phyloP scores from a whole-genome alignment of 1,139 yeast genomes.

The Eremothecium cymbalariae region DNA sequence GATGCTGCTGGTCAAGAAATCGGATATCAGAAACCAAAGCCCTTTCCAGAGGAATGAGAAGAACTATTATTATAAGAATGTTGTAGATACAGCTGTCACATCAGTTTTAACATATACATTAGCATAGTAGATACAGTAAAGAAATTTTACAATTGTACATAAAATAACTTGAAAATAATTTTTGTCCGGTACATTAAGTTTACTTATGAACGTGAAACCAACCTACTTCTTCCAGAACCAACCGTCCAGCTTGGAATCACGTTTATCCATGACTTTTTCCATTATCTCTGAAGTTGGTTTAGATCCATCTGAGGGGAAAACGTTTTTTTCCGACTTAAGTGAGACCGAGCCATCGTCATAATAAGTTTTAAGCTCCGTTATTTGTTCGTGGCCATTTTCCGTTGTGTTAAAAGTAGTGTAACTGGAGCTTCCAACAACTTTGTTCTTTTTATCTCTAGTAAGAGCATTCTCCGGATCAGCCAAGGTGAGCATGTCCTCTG shows the following conservation, averaged over 20 bases:
- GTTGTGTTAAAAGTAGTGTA: conserved; percentile 41
- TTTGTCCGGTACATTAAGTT: too few relatives aligned
- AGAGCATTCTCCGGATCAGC: conserved; percentile 3
- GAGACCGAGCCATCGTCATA: conserved; percentile 61
- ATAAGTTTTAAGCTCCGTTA: conserved; percentile 45
- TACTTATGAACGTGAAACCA: too few relatives aligned
- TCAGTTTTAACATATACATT: too few relatives aligned
- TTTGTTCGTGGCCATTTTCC: conserved; percentile 49
- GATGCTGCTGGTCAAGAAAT: too few relatives aligned
- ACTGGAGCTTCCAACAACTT: conserved; percentile 45
- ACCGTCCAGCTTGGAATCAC: conserved; percentile 10
- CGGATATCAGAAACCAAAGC: too few relatives aligned
- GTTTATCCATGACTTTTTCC: conserved; percentile 17
- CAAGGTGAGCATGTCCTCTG: conserved; percentile 28
- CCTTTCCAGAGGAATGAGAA: too few relatives aligned
- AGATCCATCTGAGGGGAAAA: conserved; percentile 34
- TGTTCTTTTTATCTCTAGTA: conserved; percentile 19
- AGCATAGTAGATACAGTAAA: too few relatives aligned
- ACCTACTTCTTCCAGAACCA: conserved; percentile 11
- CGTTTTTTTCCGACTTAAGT: conserved; percentile 33
- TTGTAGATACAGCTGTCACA: too few relatives aligned
- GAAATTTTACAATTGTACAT: too few relatives aligned
- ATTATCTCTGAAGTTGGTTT: conserved; percentile 27
- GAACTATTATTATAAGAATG: too few relatives aligned
- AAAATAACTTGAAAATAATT: too few relatives aligned